Conservation (phyloP, 768 basidiomycete genomes). For the Leccinellum luteum region DNA sequence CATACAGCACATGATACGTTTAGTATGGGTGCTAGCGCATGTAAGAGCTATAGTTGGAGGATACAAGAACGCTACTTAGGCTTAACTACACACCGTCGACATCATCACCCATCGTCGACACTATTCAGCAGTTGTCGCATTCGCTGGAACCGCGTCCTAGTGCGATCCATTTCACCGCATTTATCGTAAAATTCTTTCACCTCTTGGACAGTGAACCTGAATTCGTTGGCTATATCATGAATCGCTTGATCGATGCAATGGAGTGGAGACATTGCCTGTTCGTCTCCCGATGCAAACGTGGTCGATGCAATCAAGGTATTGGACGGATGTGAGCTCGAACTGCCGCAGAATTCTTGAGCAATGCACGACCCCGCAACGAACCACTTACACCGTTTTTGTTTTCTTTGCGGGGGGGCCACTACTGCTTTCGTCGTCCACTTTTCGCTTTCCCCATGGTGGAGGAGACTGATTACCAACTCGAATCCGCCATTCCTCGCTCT, state of each 20-base stretch:
- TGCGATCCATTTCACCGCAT: constrained; percentile 67
- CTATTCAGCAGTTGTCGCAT: constrained; percentile 54
- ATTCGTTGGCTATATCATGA: constrained; percentile 63
- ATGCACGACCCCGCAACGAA: neutral
- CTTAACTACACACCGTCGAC: constrained; percentile 5
- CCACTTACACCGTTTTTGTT: constrained; percentile 39
- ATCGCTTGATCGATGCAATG: constrained; percentile 70
- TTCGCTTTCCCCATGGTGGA: constrained; percentile 69
- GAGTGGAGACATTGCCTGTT: constrained; percentile 26
- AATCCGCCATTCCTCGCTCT: constrained; percentile 65
- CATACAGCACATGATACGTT: neutral
- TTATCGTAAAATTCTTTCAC: constrained; percentile 77
- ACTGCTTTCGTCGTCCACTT: constrained; percentile 38
- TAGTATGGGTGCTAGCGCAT: constrained; percentile 2
- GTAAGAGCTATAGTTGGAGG: neutral
- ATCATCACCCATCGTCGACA: constrained; percentile 20
- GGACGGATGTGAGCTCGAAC: neutral
- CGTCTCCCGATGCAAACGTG: constrained; percentile 1
- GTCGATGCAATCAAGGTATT: constrained; percentile 4
- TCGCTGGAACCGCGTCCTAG: constrained; percentile 59
- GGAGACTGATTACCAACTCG: constrained; percentile 60
- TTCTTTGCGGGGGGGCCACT: constrained; percentile 41
- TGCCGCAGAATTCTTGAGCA: constrained; percentile 3
- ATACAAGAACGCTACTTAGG: neutral
- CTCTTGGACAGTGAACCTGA: constrained; percentile 70